These are phyloP conservation scores for Ophiorrhiza pumila DNA, from an alignment of 257 asterid genomes.

Conservation along the genomic window DNA sequence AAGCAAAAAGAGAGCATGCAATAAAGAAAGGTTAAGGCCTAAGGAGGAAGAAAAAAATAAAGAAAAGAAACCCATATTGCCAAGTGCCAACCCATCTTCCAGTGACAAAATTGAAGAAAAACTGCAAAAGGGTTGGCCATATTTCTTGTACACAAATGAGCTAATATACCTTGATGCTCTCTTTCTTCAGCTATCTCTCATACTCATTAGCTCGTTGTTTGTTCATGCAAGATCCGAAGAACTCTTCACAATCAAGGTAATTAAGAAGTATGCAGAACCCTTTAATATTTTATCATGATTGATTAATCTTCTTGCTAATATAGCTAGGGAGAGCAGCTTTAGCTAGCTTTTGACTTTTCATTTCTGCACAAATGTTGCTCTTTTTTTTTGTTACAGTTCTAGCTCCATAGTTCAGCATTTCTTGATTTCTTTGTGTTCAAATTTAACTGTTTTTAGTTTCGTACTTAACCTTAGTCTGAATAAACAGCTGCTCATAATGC, in stretches of 20 bases:
- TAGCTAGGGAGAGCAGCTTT: too few species aligned
- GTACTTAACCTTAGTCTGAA: too few species aligned
- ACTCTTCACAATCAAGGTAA: constrained; percentile 42
- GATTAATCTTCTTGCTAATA: neutral
- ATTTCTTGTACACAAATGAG: constrained; percentile 22
- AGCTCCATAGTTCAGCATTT: neutral
- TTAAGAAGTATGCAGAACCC: neutral
- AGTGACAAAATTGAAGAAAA: constrained; percentile 19
- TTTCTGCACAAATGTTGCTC: neutral
- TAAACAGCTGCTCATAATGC: too few species aligned
- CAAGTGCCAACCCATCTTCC: constrained; percentile 41
- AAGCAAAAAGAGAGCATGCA: constrained; percentile 36
- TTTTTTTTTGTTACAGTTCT: neutral
- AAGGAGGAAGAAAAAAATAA: constrained; percentile 8
- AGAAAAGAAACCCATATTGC: constrained; percentile 21
- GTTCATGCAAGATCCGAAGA: constrained; percentile 52
- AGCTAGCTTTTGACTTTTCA: too few species aligned
- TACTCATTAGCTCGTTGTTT: constrained; percentile 15
- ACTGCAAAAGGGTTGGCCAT: constrained; percentile 15
- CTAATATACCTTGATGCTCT: constrained; percentile 18
- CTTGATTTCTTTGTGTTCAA: neutral
- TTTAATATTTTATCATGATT: neutral
- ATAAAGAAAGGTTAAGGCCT: constrained; percentile 21
- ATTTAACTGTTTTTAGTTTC: neutral
- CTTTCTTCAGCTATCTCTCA: constrained; percentile 22